Base-by-base conservation (phyloP, 2,329 filamentous ascomycete genomes). In the Ophiostoma pallidulum region DNA sequence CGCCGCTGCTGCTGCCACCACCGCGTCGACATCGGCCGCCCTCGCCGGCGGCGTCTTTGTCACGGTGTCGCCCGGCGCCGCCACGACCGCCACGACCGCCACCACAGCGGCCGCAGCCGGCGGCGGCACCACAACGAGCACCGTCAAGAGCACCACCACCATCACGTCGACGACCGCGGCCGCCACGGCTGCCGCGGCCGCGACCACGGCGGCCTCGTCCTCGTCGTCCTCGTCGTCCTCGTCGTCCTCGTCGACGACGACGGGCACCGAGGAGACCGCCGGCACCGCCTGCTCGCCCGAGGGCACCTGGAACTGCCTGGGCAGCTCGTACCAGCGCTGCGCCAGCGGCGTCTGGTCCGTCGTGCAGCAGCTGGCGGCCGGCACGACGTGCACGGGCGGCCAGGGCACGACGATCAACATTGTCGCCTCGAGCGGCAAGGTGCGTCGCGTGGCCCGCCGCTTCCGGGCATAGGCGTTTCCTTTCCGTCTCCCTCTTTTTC, bases 281-380 rank as follows among this genome's bases (percentile, higher is more conserved):
- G 73, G 73, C 32, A 64, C 66, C 4, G 49, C 67, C 45, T 76
- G 74, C 66, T 61, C 59, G 39, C 47, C 61, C 14, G 73, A 76
- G 53, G 74, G 74, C 46, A 48, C 56, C 16, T 76, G 70, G 69
- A 70, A 71, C 62, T 77, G 74, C 59, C 59, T 74, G 43, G 62
- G 72, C 48, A 57, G 51, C n/a, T 61, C 64, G 16, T 77, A 72
- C 66, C 72, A 76, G 62, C 71, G 68, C 49, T 77, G 74, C 55
- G 72, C 71, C 20, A 67, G 62, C 45, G 73, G 73, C 20, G 40
- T 58, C 20, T 77, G 73, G 73, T 66, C 70, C 2, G 53, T 53
- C 4, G 47, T 60, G 42, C 63, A 68, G 58, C 45, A 59, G 5
- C 62, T 77, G 59, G 65, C 73, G 0, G 49, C 60, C 1, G 74